A percentile compares a stretch with the other conserved stretches of the same genome.
Evolutionary conservation across 768 basidiomycete species (phyloP).

Genomic region (Termitomyces titanicus): DNA sequence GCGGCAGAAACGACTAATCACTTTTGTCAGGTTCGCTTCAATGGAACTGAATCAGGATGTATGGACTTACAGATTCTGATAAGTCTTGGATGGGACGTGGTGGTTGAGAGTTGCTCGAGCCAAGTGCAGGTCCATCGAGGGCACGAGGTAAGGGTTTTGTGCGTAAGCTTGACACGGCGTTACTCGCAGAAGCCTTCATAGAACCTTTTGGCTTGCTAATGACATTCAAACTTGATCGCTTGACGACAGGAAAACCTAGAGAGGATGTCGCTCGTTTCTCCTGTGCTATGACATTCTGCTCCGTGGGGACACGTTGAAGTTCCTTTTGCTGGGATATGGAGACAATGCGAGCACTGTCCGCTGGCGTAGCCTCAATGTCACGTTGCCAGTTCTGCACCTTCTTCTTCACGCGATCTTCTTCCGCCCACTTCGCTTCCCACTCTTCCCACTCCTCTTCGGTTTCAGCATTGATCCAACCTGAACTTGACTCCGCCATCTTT

Average conservation of each 20-base stretch:
- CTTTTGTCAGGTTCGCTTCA: slow-evolving; percentile 1
- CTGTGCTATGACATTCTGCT: background rate
- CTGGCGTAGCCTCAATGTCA: slow-evolving; percentile 12
- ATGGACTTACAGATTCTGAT: slow-evolving; percentile 22
- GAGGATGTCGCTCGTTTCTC: slow-evolving; percentile 20
- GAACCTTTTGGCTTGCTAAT: slow-evolving; percentile 21
- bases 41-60: background rate
- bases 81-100: slow-evolving; percentile 19
- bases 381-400: slow-evolving; percentile 25
- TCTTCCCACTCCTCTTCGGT: slow-evolving; percentile 48
- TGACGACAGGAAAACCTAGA: slow-evolving; percentile 42
- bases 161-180: slow-evolving; percentile 1
- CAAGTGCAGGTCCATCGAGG: slow-evolving; percentile 1
- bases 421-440: slow-evolving; percentile 36
- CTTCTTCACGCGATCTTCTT: slow-evolving; percentile 20
- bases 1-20: slow-evolving; percentile 42
- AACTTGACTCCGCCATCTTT: slow-evolving; percentile 18
- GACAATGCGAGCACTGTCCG: slow-evolving; percentile 6
- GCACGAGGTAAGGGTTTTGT: background rate
- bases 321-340: slow-evolving; percentile 6
- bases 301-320: background rate
- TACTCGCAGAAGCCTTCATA: background rate
- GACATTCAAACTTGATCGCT: slow-evolving; percentile 25
- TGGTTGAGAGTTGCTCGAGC: background rate
- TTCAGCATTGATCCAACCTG: slow-evolving; percentile 34